phyloP scores from a whole-genome alignment of 2,329 filamentous ascomycete genomes.

The Fusarium protoensiforme region DNA sequence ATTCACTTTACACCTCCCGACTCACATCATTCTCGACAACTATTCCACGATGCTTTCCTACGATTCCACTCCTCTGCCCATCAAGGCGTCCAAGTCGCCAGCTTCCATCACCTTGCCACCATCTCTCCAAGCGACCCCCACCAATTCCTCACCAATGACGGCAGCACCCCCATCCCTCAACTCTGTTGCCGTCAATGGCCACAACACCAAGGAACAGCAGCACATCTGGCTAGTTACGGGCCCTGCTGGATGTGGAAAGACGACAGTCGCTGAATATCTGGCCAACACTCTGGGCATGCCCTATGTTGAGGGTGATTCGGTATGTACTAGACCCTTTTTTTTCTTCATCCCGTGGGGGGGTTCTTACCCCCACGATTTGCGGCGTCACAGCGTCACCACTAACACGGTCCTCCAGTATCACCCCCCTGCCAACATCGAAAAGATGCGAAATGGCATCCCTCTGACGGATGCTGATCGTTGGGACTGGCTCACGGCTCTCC shows the following conservation, averaged over 20 bases:
- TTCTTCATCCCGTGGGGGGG: not conserved
- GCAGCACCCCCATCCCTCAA: conserved; percentile 39
- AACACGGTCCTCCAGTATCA: conserved; percentile 69
- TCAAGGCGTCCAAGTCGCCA: conserved; percentile 53
- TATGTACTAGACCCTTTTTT: conserved; percentile 53
- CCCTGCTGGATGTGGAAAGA: conserved; percentile 83
- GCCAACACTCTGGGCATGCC: conserved; percentile 71
- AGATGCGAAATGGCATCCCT: conserved; percentile 87
- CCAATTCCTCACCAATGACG: conserved; percentile 33
- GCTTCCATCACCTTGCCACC: conserved; percentile 39
- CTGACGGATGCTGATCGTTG: conserved; percentile 94
- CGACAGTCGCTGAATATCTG: conserved; percentile 75
- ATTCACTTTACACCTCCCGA: conserved; percentile 6
- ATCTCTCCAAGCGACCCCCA: conserved; percentile 32
- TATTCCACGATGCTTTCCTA: conserved; percentile 60
- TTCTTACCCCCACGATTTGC: conserved; percentile 1
- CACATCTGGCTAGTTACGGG: conserved; percentile 87
- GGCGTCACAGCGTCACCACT: conserved; percentile 24
- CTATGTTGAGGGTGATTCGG: conserved; percentile 83
- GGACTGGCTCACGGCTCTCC: conserved; percentile 91
- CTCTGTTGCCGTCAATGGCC: conserved; percentile 45
- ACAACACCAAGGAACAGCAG: conserved; percentile 55
- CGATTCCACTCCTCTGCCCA: conserved; percentile 56
- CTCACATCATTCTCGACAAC: conserved; percentile 1
- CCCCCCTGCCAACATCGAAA: conserved; percentile 82